Conservation (phyloP, 768 basidiomycete genomes). For the Asterophora parasitica region DNA sequence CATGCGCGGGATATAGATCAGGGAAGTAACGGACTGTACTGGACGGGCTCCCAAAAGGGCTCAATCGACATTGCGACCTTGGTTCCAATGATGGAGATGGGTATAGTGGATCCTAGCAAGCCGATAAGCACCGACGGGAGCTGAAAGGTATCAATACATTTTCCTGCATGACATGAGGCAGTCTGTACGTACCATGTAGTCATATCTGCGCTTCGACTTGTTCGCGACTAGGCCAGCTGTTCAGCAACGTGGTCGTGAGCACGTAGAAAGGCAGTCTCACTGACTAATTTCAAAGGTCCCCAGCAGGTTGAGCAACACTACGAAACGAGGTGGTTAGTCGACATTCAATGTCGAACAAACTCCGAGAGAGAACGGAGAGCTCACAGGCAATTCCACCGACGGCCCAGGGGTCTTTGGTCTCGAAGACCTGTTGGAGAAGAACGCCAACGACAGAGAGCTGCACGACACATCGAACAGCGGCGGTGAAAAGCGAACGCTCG, state of each 20-base stretch:
- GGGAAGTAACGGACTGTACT: slow-evolving; percentile 53
- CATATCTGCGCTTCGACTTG: slow-evolving; percentile 69
- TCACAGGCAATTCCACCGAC: slow-evolving; percentile 68
- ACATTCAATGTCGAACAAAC: slow-evolving; percentile 26
- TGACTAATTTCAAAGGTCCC: slow-evolving; percentile 73
- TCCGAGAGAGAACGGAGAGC: slow-evolving; percentile 32
- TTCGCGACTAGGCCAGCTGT: slow-evolving; percentile 63
- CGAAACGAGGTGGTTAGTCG: neutral
- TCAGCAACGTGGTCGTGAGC: slow-evolving; percentile 73
- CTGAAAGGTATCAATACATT: slow-evolving; percentile 18
- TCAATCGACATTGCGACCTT: slow-evolving; percentile 69
- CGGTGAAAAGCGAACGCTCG: slow-evolving; percentile 59
- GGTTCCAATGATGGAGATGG: slow-evolving; percentile 72
- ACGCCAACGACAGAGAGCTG: slow-evolving; percentile 72
- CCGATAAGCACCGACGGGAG: slow-evolving; percentile 53
- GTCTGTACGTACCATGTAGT: slow-evolving; percentile 56
- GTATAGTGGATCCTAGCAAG: slow-evolving; percentile 73
- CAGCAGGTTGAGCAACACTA: slow-evolving; percentile 68
- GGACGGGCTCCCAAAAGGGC: slow-evolving; percentile 82
- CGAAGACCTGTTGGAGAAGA: slow-evolving; percentile 68
- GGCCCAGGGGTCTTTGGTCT: slow-evolving; percentile 66
- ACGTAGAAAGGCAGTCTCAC: slow-evolving; percentile 16
- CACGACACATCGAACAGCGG: slow-evolving; percentile 67
- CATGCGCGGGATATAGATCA: neutral
- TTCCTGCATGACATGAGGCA: neutral